Evolutionary conservation across 352 stramenopile species (phyloP), one percentile per base, ranked within the genome.

Genomic region (Phytopythium mirpurense): DNA sequence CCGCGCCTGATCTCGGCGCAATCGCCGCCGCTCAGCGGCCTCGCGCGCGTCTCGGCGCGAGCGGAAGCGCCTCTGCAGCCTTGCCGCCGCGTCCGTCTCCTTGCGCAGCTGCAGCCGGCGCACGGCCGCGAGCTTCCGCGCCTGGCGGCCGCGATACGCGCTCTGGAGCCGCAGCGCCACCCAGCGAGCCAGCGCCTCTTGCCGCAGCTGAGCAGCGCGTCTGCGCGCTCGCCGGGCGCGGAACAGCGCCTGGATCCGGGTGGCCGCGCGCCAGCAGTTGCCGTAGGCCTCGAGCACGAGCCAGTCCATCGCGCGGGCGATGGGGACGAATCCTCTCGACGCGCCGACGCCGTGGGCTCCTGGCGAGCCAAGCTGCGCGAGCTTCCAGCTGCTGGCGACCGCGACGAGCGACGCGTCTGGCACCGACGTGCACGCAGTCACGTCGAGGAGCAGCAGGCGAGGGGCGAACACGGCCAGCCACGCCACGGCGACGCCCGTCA

Each of bases 211-310:
- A 2, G 29, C 60, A 2, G 76, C 68, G 2, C 69, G 46, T 14
- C 67, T 64, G 18, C 78, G 52, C 9, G 83, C 80, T 1, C 83
- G 68, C 1, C 67, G 69, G 18, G 72, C 73, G 24, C 80, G 77
- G 51, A 79, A 93, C 42, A 90, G 47, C 29, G 74, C 76, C 57
- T 94, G 82, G 36, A 92, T 85, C 26, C 65, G 62, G 14, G 79
- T 73, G 8, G 80, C 82, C 6, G 80, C 72, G n/a, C 63, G 68
- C 69, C 77, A 90, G 51, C 72, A 80, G 51, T 79, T 73, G 11
- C 83, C 79, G 49, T 97, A 96, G 11, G 93, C 70, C 43, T 96
- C 84, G 19, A 98, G 82, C 27, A 86, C 67, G 11, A 92, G 53
- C 53, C 88, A 85, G 54, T 97, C 85, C 15, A 83, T 60, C 16